Evolutionary conservation across 1,139 yeast genomes (phyloP).

Genomic region (Tardiomyces blankii): DNA sequence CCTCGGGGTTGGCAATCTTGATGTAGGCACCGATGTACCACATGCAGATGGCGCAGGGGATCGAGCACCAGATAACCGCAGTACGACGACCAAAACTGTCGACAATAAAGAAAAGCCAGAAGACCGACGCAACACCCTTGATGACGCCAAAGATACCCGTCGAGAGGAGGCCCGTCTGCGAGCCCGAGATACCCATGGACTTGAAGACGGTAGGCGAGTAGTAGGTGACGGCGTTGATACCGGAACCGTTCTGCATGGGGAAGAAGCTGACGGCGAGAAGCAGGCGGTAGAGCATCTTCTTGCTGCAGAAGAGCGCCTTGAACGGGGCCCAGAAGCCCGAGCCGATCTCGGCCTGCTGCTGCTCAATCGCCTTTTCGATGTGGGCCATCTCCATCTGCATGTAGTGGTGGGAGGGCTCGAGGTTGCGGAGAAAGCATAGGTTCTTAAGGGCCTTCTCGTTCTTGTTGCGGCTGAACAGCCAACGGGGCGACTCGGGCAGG

Average conservation of each 20-base stretch:
- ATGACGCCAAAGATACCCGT: constrained; percentile 45
- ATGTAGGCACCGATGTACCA: constrained; percentile 42
- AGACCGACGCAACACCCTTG: constrained; percentile 33
- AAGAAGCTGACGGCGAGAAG: constrained; percentile 5
- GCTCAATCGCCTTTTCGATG: constrained; percentile 7
- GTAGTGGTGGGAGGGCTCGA: constrained; percentile 7
- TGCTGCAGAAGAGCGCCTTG: constrained; percentile 2
- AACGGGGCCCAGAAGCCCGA: constrained; percentile 6
- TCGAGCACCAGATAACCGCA: constrained; percentile 31
- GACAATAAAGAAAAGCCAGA: constrained; percentile 37
- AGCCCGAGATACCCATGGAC: constrained; percentile 20
- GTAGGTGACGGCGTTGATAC: constrained; percentile 17
- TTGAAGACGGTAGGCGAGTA: constrained; percentile 15
- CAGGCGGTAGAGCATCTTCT: constrained; percentile 4
- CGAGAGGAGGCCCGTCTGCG: constrained; percentile 35
- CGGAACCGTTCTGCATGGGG: constrained; percentile 14
- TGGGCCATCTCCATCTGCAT: constrained; percentile 8
- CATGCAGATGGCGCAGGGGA: constrained; percentile 36
- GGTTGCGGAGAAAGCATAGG: constrained; percentile 20
- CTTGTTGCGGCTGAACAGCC: constrained; percentile 26
- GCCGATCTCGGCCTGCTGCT: constrained; percentile 5
- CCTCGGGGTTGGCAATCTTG: constrained; percentile 31
- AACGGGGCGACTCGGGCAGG: constrained; percentile 43
- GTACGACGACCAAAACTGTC: constrained; percentile 39
- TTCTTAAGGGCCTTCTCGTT: constrained; percentile 40